phyloP scores from a whole-genome alignment of 352 stramenopile genomes.

The Heterotrichella gracilis region DNA sequence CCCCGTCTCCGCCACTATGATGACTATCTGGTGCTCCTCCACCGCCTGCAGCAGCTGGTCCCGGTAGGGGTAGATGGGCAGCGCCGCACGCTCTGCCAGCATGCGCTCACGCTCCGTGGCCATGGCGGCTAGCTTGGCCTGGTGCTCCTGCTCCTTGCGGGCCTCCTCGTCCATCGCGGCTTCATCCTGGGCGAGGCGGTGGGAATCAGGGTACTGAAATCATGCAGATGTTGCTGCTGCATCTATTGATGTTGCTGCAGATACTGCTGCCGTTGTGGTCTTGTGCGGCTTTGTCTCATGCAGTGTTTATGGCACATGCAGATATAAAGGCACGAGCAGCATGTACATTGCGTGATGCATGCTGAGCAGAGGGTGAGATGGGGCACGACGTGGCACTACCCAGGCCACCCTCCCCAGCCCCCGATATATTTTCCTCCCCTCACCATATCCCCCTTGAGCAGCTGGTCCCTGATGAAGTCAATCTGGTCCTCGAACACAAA shows the following conservation, averaged over 20 bases:
- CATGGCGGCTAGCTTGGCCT: constrained; percentile 7
- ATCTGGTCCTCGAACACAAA: constrained; percentile 92
- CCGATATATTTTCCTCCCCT: background rate
- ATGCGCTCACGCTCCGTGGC: constrained; percentile 39
- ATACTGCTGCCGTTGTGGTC: background rate
- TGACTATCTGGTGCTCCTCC: constrained; percentile 57
- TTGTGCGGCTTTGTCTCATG: constrained; percentile 35
- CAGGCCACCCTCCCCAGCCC: constrained; percentile 3
- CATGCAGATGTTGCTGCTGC: constrained; percentile 19
- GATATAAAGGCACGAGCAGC: too few species aligned
- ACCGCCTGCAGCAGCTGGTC: constrained; percentile 84
- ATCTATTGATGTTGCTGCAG: constrained; percentile 19
- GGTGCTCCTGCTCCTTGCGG: background rate
- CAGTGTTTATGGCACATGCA: constrained; percentile 36
- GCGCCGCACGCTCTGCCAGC: constrained; percentile 54
- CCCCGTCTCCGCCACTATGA: constrained; percentile 53
- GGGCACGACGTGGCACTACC: constrained; percentile 16
- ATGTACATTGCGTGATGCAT: too few species aligned
- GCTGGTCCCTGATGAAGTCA: constrained; percentile 75
- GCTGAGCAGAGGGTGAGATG: too few species aligned
- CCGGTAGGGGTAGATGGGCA: constrained; percentile 84
- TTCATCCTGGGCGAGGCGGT: constrained; percentile 12
- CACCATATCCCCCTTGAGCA: constrained; percentile 40
- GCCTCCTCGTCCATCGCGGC: constrained; percentile 14
- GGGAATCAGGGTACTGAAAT: constrained; percentile 22